phyloP scores from a whole-genome alignment of 208 protist species.

The Acanthamoeba lenticulata region DNA sequence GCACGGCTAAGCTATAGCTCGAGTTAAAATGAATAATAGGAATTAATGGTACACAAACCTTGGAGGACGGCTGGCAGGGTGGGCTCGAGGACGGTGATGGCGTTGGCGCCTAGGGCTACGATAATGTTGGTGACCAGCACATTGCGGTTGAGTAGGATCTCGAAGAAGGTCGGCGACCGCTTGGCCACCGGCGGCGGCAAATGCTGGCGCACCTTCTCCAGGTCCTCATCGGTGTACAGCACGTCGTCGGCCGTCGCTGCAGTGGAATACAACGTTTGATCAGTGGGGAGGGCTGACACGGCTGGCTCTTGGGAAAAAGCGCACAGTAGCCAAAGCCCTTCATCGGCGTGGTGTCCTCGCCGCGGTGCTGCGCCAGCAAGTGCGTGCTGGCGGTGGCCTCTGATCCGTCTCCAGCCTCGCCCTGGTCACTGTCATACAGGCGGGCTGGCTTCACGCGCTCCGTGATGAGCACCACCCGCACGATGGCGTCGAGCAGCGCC shows the following conservation, averaged over 20 bases:
- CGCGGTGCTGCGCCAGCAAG: too few relatives aligned
- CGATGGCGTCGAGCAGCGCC: not conserved
- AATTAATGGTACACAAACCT: not conserved
- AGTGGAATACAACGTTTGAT: too few relatives aligned
- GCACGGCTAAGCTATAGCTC: not conserved
- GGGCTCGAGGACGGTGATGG: not conserved
- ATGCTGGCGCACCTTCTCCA: not conserved
- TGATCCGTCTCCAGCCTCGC: too few relatives aligned
- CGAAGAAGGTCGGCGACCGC: not conserved
- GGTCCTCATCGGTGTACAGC: not conserved
- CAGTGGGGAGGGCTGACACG: too few relatives aligned
- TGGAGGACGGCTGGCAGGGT: not conserved
- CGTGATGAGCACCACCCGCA: not conserved
- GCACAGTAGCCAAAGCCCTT: too few relatives aligned
- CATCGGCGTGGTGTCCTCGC: too few relatives aligned
- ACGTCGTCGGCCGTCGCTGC: too few relatives aligned
- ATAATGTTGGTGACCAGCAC: not conserved
- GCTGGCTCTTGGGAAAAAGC: too few relatives aligned
- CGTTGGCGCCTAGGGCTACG: not conserved
- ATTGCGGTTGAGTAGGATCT: not conserved
- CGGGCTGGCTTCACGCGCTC: not conserved
- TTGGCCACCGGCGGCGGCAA: not conserved
- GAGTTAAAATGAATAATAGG: not conserved
- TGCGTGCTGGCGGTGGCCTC: too few relatives aligned
- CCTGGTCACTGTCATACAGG: too few relatives aligned